Percentiles rank a stretch among this genome's conserved stretches.
phyloP scores from a whole-genome alignment of 805 yeast species.

The Metschnikowia chrysomelidarum region DNA sequence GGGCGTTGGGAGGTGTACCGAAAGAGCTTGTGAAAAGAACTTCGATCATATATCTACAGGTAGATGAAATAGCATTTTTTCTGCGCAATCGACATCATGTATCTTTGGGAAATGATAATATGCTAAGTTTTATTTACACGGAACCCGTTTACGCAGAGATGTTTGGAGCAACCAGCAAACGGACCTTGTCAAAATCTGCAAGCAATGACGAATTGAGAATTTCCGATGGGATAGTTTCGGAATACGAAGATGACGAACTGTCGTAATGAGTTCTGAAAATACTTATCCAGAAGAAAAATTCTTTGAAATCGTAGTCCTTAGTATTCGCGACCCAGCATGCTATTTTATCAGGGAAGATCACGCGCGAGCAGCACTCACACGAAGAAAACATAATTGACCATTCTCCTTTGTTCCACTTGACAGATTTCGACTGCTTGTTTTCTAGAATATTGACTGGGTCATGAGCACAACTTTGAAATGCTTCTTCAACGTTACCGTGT shows the following conservation, averaged over 20 bases:
- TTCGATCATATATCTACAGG: constrained; percentile 27
- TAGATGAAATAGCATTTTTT: constrained; percentile 30
- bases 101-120: constrained; percentile 19
- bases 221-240: constrained; percentile 8
- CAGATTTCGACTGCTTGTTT: too few species aligned
- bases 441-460: too few species aligned
- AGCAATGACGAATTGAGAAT: too few species aligned
- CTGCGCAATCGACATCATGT: constrained; percentile 31
- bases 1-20: neutral
- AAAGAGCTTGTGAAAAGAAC: neutral
- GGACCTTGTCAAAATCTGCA: neutral
- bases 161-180: constrained; percentile 2
- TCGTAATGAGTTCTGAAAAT: neutral
- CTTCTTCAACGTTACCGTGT: too few species aligned
- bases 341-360: too few species aligned
- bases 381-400: too few species aligned
- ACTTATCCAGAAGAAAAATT: too few species aligned
- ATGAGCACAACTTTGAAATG: too few species aligned
- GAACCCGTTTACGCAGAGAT: constrained; percentile 15
- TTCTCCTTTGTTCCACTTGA: too few species aligned
- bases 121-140: constrained; percentile 24
- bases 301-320: too few species aligned
- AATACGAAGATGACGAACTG: constrained; percentile 5
- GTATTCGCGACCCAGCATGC: too few species aligned
- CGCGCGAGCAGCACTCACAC: too few species aligned